phyloP scores from a whole-genome alignment of 169 alveolate genomes.

The Babesia ovis region DNA sequence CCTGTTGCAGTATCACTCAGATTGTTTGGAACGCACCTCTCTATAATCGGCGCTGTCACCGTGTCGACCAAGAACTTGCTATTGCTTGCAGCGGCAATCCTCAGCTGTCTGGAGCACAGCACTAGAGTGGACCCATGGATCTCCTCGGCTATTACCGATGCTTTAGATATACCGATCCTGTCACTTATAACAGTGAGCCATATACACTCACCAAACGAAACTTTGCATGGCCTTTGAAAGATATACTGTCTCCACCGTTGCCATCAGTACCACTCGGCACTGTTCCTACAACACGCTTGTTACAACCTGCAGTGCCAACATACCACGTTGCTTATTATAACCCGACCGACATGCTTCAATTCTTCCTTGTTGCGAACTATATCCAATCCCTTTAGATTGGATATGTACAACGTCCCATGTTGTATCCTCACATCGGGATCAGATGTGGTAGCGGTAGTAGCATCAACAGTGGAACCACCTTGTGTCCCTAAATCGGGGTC shows the following conservation, averaged over 20 bases:
- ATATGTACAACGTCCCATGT: slow-evolving; percentile 10
- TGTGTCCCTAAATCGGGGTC: too few relatives aligned
- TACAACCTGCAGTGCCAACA: not conserved
- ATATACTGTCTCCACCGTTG: slow-evolving; percentile 43
- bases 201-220: slow-evolving; percentile 37
- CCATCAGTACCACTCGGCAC: slow-evolving; percentile 42
- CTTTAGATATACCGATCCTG: slow-evolving; percentile 36
- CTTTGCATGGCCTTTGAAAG: slow-evolving; percentile 26
- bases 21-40: slow-evolving; percentile 36
- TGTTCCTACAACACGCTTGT: slow-evolving; percentile 13
- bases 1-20: too few relatives aligned
- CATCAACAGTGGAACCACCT: too few relatives aligned
- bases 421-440: not conserved
- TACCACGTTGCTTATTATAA: slow-evolving; percentile 39
- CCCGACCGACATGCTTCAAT: slow-evolving; percentile 25
- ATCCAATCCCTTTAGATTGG: not conserved
- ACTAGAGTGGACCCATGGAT: slow-evolving; percentile 17
- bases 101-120: slow-evolving; percentile 47
- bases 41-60: slow-evolving; percentile 60
- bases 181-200: too few relatives aligned
- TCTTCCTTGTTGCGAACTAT: slow-evolving; percentile 2
- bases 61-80: slow-evolving; percentile 28
- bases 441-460: too few relatives aligned
- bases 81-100: slow-evolving; percentile 33
- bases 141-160: slow-evolving; percentile 27